Conservation (phyloP, 2,329 filamentous ascomycete species). For the Fusarium sp. region DNA sequence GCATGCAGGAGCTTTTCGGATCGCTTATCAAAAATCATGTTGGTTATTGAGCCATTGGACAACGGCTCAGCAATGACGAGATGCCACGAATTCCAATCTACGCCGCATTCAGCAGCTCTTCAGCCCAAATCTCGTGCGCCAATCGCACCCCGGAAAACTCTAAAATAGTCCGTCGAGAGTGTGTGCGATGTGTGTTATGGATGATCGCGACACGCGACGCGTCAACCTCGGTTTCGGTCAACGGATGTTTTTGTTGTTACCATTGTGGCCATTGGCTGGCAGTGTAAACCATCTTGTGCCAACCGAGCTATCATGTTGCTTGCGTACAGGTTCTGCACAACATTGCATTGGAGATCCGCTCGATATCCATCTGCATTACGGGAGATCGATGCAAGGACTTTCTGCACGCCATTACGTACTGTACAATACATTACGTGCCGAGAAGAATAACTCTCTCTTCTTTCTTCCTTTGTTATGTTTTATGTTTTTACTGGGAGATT, state of each 20-base stretch:
- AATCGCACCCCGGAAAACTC: slow-evolving; percentile 30
- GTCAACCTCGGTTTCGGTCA: slow-evolving; percentile 10
- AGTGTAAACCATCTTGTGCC: slow-evolving; percentile 22
- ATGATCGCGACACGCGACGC: slow-evolving; percentile 31
- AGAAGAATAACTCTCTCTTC: not conserved
- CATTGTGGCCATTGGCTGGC: not conserved
- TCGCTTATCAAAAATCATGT: slow-evolving; percentile 31
- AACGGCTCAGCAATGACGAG: slow-evolving; percentile 32
- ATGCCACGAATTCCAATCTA: slow-evolving; percentile 38
- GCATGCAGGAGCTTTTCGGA: slow-evolving; percentile 15
- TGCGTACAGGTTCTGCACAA: slow-evolving; percentile 38
- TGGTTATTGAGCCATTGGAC: slow-evolving; percentile 27
- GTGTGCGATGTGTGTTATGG: slow-evolving; percentile 8
- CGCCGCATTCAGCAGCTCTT: slow-evolving; percentile 34
- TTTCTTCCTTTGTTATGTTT: not conserved
- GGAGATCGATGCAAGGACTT: slow-evolving; percentile 40
- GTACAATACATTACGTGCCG: not conserved
- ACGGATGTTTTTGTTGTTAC: slow-evolving; percentile 25
- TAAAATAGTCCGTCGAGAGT: slow-evolving; percentile 5
- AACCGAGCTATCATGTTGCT: slow-evolving; percentile 17
- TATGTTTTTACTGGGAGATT: slow-evolving; percentile 8
- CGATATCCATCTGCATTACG: slow-evolving; percentile 32
- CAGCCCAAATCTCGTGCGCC: slow-evolving; percentile 22
- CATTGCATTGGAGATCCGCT: slow-evolving; percentile 42
- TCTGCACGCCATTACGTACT: slow-evolving; percentile 37